These are phyloP conservation scores for Tolypocladium capitatum DNA, from an alignment of 2,329 filamentous ascomycete genomes.

Conservation along the genomic window DNA sequence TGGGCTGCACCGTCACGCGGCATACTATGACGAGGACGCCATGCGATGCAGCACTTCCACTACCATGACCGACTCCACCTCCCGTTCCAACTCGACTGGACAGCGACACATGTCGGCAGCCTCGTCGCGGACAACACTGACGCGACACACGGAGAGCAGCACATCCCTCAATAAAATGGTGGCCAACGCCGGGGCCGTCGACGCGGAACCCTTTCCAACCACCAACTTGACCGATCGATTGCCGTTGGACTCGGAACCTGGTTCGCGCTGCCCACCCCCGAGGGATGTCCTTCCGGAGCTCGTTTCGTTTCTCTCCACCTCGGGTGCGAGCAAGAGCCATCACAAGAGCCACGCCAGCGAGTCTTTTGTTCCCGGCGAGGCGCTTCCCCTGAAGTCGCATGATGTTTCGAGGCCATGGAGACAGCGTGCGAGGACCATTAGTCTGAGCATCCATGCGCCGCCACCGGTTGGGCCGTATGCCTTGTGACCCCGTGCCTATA, in stretches of 20 bases:
- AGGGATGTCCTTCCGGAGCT: conserved; percentile 22
- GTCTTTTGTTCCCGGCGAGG: conserved; percentile 18
- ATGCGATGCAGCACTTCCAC: conserved; percentile 41
- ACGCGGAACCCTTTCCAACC: conserved; percentile 16
- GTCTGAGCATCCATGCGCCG: conserved; percentile 25
- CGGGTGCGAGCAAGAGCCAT: conserved; percentile 10
- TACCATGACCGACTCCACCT: conserved; percentile 34
- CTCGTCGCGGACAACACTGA: conserved; percentile 40
- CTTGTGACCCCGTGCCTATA: conserved; percentile 26
- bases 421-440: conserved; percentile 32
- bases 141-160: conserved; percentile 40
- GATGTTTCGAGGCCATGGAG: conserved; percentile 19
- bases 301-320: conserved; percentile 12
- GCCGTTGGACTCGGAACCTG: conserved; percentile 4
- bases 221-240: conserved; percentile 10
- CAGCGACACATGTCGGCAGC: conserved; percentile 40
- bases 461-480: conserved; percentile 34
- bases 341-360: conserved; percentile 26
- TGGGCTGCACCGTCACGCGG: conserved; percentile 4
- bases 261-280: conserved; percentile 9
- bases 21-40: conserved; percentile 10
- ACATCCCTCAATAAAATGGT: conserved; percentile 27
- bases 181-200: conserved; percentile 16
- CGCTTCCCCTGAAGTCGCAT: conserved; percentile 14
- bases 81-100: conserved; percentile 31